phyloP scores from a whole-genome alignment of 2,329 filamentous ascomycete genomes.

The Aureobasidium sp. region DNA sequence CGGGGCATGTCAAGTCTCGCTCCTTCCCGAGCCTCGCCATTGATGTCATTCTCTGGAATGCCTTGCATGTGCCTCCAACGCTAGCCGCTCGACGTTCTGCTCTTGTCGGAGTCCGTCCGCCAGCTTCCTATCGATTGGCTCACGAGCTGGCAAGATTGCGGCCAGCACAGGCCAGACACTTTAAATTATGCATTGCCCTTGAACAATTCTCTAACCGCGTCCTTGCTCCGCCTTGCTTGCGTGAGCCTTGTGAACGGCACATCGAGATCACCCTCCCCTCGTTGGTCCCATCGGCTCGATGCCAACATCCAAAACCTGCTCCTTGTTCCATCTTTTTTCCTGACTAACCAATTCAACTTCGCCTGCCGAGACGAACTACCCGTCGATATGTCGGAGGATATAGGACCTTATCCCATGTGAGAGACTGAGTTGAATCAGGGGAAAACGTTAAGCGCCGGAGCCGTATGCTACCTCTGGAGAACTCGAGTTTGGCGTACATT shows the following conservation, averaged over 20 bases:
- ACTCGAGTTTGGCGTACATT: constrained; percentile 17
- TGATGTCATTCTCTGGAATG: constrained; percentile 13
- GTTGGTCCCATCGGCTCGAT: constrained; percentile 1
- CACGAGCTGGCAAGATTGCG: constrained; percentile 3
- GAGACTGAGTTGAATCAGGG: constrained; percentile 10
- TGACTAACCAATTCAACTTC: background rate
- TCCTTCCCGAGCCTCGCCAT: constrained; percentile 14
- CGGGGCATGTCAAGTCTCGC: constrained; percentile 15
- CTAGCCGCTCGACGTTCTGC: constrained; percentile 4
- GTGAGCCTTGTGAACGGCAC: constrained; percentile 11
- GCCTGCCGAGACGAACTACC: background rate
- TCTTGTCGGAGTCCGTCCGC: constrained; percentile 2
- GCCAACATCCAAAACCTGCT: constrained; percentile 7
- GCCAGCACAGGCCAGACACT: constrained; percentile 11
- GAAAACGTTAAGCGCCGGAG: constrained; percentile 2
- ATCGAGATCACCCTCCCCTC: constrained; percentile 1
- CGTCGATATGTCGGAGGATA: background rate
- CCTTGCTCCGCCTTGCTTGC: constrained; percentile 13
- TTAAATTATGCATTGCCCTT: constrained; percentile 15
- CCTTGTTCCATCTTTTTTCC: constrained; percentile 5
- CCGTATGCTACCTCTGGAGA: constrained; percentile 12
- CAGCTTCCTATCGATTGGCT: constrained; percentile 15
- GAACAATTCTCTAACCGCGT: constrained; percentile 9
- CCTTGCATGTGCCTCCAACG: constrained; percentile 15
- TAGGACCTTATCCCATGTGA: background rate